Conservation (phyloP, 2,329 filamentous ascomycete species). For the Aspergillus viridinutans region DNA sequence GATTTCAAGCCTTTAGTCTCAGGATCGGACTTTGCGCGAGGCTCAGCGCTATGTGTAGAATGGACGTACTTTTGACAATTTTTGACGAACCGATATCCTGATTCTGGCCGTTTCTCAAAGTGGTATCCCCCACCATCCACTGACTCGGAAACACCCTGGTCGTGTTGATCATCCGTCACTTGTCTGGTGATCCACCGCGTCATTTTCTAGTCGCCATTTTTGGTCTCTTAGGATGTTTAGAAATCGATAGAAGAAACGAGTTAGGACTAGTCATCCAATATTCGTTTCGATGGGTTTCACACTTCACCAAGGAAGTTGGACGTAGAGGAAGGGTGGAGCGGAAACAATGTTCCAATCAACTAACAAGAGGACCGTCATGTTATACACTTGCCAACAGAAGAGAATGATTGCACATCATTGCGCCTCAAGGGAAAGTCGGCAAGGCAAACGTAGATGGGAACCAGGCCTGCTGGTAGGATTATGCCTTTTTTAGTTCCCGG, state of each 20-base stretch:
- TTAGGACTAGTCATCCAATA: neutral
- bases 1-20: too few species aligned
- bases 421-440: neutral
- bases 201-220: neutral
- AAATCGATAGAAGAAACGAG: neutral
- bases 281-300: neutral
- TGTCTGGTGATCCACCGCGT: conserved; percentile 20
- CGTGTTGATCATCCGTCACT: conserved; percentile 11
- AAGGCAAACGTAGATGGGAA: neutral
- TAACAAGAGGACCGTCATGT: neutral
- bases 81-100: neutral
- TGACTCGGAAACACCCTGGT: neutral
- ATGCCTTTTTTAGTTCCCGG: neutral
- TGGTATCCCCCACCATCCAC: neutral
- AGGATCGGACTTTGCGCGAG: too few species aligned
- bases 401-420: neutral
- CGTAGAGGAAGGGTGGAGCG: neutral
- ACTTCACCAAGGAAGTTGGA: neutral
- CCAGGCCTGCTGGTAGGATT: neutral
- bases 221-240: neutral
- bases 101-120: neutral
- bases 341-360: neutral
- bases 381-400: neutral
- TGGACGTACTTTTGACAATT: too few species aligned
- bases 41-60: neutral